Evolutionary conservation across 257 asterid species (phyloP).

Genomic region (Striga asiatica): DNA sequence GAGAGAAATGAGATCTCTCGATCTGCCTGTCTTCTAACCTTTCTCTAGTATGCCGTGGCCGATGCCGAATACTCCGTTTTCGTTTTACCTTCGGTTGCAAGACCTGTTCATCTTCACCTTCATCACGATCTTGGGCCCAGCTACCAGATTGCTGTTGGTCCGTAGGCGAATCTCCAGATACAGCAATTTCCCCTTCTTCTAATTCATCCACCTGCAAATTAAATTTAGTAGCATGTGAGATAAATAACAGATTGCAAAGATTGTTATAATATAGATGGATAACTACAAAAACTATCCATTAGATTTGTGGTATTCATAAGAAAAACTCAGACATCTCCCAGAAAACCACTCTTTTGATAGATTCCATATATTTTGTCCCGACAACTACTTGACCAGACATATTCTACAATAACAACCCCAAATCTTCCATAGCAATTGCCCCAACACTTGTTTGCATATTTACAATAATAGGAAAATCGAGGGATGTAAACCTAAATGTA

Average conservation of each 20-base stretch:
- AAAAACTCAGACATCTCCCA: neutral
- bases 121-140: slow-evolving; percentile 94
- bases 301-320: too few relatives aligned
- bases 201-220: slow-evolving; percentile 57
- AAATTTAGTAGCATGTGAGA: slow-evolving; percentile 12
- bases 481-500: too few relatives aligned
- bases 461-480: too few relatives aligned
- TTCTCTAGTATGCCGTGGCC: slow-evolving; percentile 65
- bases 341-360: neutral
- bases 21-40: slow-evolving; percentile 48
- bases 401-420: too few relatives aligned
- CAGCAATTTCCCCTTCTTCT: slow-evolving; percentile 96
- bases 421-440: too few relatives aligned
- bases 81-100: slow-evolving; percentile 89
- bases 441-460: too few relatives aligned
- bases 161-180: slow-evolving; percentile 77
- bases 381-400: too few relatives aligned
- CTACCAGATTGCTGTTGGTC: slow-evolving; percentile 96
- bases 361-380: neutral
- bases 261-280: neutral
- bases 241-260: neutral
- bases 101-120: slow-evolving; percentile 97
- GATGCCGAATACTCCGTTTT: slow-evolving; percentile 79
- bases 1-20: slow-evolving; percentile 61
- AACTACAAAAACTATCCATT: neutral